Base-by-base conservation (phyloP, 257 asterid species). In the Ehretia macrophylla region DNA sequence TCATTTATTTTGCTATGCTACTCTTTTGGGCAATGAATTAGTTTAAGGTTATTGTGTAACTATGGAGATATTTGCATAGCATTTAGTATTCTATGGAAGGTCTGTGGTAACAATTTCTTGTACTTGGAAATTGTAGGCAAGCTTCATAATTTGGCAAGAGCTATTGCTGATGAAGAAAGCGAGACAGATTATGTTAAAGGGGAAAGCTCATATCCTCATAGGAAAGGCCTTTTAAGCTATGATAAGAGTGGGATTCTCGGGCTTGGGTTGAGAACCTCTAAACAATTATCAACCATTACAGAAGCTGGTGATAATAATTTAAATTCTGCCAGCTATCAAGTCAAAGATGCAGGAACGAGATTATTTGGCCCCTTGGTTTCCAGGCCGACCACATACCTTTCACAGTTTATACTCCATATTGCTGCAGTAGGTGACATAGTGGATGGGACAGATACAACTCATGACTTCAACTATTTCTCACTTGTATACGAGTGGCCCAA, bases 401-500 rank as follows among this genome's bases (percentile, higher is more conserved):
- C 99, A 59, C 96, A 86, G 75, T 92, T 92, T 77, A 87, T 88
- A 71, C 93, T 92, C 70, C 96, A 92, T 73, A 80, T 88, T 75
- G 99, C 97, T 79, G 96, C 97, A 37, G 83, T 92, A 14, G 99
- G 99, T 32, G 99, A 92, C 80, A 86, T 92, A 73, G 99, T 92
- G 66, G 99, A 92, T 65, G 99, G 99, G 82, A 81, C 95, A n/a
- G 99, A 92, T 78, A 85, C 99, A 19, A 92, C 99, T 73, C 97
- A 88, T 64, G 97, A 92, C 75, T 92, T 92, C 81, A 92, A 88
- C 88, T 92, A 92, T 72, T 92, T 92, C 72, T 92, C 96, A 21
- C 87, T 92, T 56, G 85, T 88, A 56, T 92, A 92, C 65, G 99
- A 92, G 85, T 88, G 92, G 96, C 97, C 99, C 65, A 92, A 83